These are phyloP conservation scores for Kalanchoe fedtschenkoi DNA, from an alignment of 164 flowering plant species.

Conservation along the genomic window DNA sequence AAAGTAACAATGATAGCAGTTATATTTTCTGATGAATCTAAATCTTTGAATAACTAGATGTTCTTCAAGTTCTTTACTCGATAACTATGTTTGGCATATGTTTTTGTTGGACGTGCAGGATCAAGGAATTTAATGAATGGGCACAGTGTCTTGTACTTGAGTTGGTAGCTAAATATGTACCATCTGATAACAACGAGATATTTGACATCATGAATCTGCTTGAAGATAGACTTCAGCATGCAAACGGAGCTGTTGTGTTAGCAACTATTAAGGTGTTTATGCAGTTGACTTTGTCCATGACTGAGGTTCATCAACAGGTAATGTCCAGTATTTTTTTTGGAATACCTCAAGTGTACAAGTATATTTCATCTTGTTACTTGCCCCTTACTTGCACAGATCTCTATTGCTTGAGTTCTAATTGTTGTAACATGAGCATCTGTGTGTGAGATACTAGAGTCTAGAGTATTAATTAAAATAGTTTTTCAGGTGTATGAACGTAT, in stretches of 20 bases:
- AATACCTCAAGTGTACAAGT: too few species aligned
- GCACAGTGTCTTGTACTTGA: slow-evolving; percentile 93
- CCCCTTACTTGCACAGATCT: neutral
- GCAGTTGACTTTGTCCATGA: slow-evolving; percentile 89
- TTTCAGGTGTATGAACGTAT: slow-evolving; percentile 95
- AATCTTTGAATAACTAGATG: neutral
- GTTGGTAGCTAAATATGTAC: slow-evolving; percentile 77
- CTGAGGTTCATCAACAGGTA: slow-evolving; percentile 99
- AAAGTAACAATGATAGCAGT: too few species aligned
- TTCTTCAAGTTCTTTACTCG: neutral
- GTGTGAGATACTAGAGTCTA: neutral
- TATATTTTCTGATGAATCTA: too few species aligned
- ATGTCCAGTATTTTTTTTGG: neutral
- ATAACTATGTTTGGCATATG: neutral
- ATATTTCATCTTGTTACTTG: neutral
- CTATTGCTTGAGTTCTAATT: neutral
- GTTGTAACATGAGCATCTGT: neutral
- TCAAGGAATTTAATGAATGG: slow-evolving; percentile 95
- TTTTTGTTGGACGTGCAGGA: slow-evolving; percentile 37
- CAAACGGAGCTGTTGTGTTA: slow-evolving; percentile 95
- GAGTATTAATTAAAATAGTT: neutral
- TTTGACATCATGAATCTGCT: slow-evolving; percentile 99
- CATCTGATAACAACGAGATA: slow-evolving; percentile 81
- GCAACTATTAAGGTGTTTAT: slow-evolving; percentile 88
- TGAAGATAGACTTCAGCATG: slow-evolving; percentile 98